These are phyloP conservation scores for Sistotremastrum niveocremeum DNA, from an alignment of 768 basidiomycete genomes.

Conservation along the genomic window DNA sequence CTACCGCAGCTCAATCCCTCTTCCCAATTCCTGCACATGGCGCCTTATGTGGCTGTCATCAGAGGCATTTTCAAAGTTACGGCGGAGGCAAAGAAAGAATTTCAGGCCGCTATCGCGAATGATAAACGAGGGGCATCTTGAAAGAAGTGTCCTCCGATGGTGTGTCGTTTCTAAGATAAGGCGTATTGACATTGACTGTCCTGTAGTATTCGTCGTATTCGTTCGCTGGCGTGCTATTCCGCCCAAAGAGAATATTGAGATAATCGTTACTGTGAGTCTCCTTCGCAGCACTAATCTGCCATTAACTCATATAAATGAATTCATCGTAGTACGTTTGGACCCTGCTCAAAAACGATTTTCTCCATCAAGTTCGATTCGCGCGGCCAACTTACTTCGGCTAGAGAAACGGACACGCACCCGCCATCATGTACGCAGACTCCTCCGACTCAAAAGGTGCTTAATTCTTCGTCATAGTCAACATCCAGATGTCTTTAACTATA, in stretches of 20 bases:
- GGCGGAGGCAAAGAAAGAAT: conserved; percentile 25
- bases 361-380: conserved; percentile 36
- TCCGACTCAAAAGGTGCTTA: conserved; percentile 20
- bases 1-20: conserved; percentile 25
- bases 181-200: neutral
- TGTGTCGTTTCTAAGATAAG: conserved; percentile 14
- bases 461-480: conserved; percentile 27
- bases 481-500: conserved; percentile 34
- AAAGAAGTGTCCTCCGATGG: conserved; percentile 40
- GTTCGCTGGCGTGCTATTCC: too few relatives aligned
- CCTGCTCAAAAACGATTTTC: conserved; percentile 34
- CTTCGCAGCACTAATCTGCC: neutral
- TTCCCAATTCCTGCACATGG: conserved; percentile 46
- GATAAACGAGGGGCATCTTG: conserved; percentile 30
- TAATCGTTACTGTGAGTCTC: conserved; percentile 28
- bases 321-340: conserved; percentile 35
- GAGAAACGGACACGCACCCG: conserved; percentile 38
- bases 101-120: conserved; percentile 24
- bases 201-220: conserved; percentile 41
- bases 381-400: conserved; percentile 36
- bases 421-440: conserved; percentile 20
- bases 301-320: neutral
- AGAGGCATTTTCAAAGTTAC: conserved; percentile 37
- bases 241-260: conserved; percentile 24
- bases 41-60: conserved; percentile 33